Conservation (phyloP, 106 monocot genomes). For the Gastrodia elata region DNA sequence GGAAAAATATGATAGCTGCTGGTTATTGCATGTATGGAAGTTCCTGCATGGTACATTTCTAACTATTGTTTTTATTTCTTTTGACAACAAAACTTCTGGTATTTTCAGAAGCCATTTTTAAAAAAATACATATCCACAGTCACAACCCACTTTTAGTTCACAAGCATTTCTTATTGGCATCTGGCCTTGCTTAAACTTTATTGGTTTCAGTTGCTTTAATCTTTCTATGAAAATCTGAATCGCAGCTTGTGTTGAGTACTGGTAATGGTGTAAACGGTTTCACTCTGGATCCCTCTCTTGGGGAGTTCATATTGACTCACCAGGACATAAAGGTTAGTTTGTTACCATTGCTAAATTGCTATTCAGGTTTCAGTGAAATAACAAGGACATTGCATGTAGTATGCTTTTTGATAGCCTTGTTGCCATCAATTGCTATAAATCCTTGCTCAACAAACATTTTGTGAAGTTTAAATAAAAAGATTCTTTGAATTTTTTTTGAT, state of each 20-base stretch:
- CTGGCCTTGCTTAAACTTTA: not conserved
- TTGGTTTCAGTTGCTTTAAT: not conserved
- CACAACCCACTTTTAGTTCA: not conserved
- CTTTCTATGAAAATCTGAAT: not conserved
- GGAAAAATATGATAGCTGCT: slow-evolving; percentile 83
- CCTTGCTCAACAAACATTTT: too few relatives aligned
- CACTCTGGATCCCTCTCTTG: slow-evolving; percentile 97
- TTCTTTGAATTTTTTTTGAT: too few relatives aligned
- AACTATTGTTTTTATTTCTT: not conserved
- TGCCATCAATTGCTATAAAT: too few relatives aligned
- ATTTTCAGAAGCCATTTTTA: not conserved
- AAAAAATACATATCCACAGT: not conserved
- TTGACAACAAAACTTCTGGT: not conserved
- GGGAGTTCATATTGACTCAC: slow-evolving; percentile 97
- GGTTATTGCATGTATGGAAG: slow-evolving; percentile 99
- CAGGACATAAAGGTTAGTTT: slow-evolving; percentile 65
- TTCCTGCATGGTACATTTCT: slow-evolving; percentile 69
- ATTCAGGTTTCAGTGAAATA: not conserved
- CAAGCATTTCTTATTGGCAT: not conserved
- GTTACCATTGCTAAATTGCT: not conserved
- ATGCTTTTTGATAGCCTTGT: too few relatives aligned
- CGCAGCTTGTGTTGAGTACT: slow-evolving; percentile 87
- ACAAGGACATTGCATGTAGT: too few relatives aligned
- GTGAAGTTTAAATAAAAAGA: too few relatives aligned
- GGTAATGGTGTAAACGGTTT: slow-evolving; percentile 92